phyloP scores from a whole-genome alignment of 345 rosid genomes.

The Rhodamnia argentea region DNA sequence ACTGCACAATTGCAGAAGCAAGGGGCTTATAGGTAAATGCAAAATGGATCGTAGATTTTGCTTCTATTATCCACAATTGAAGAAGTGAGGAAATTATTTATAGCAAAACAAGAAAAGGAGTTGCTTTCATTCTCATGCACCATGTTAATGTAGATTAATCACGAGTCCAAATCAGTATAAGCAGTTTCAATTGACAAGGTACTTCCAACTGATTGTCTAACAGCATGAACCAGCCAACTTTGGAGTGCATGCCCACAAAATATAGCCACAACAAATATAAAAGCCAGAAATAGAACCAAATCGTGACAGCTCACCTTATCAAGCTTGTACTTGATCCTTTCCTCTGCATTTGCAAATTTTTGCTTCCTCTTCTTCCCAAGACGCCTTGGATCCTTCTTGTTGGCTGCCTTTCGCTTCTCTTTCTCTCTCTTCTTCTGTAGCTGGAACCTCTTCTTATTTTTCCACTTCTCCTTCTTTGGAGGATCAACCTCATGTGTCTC shows the following conservation, averaged over 20 bases:
- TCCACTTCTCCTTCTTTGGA: constrained; percentile 84
- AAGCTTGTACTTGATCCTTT: constrained; percentile 67
- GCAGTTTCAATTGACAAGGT: neutral
- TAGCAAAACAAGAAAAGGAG: neutral
- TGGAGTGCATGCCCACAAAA: neutral
- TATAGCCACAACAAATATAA: neutral
- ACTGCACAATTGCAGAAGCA: neutral
- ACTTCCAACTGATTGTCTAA: neutral
- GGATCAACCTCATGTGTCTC: constrained; percentile 61
- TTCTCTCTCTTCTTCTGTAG: constrained; percentile 69
- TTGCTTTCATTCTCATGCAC: neutral
- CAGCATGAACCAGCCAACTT: neutral
- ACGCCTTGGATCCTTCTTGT: constrained; percentile 67
- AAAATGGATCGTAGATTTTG: neutral
- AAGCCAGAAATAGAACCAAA: neutral
- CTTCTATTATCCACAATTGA: neutral
- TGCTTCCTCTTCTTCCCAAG: constrained; percentile 52
- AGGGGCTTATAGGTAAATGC: neutral
- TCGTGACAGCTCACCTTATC: constrained; percentile 43
- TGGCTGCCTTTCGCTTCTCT: constrained; percentile 71
- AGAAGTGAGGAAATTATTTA: neutral
- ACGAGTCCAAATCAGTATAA: neutral
- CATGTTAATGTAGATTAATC: neutral
- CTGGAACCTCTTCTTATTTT: constrained; percentile 64
- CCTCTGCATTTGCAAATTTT: constrained; percentile 69